These are phyloP conservation scores for Cystobasidium slooffiae DNA, from an alignment of 1,284 basidiomycete species.

Conservation along the genomic window DNA sequence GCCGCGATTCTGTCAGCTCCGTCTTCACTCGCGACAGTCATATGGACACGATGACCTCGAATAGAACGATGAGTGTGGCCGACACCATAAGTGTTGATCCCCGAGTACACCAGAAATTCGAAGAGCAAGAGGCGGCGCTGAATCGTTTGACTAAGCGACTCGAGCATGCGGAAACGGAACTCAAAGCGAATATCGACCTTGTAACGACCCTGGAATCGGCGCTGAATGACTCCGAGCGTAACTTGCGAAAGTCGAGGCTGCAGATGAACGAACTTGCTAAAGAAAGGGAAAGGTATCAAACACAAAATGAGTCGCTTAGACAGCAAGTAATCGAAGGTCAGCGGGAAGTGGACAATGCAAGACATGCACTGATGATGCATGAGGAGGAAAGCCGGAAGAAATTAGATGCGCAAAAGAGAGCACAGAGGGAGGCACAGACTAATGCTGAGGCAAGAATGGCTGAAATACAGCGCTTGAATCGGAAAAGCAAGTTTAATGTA, in stretches of 20 bases:
- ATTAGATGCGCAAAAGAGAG: constrained; percentile 77
- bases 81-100: constrained; percentile 59
- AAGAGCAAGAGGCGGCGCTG: constrained; percentile 75
- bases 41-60: constrained; percentile 39
- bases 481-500: constrained; percentile 55
- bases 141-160: constrained; percentile 77
- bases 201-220: constrained; percentile 80
- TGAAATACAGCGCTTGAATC: constrained; percentile 64
- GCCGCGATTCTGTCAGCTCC: constrained; percentile 47
- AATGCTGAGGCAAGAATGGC: constrained; percentile 84
- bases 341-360: constrained; percentile 73
- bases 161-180: constrained; percentile 83
- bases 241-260: constrained; percentile 84
- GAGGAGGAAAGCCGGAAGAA: constrained; percentile 81
- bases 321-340: constrained; percentile 73
- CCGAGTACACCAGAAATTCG: constrained; percentile 67
- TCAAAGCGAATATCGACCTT: constrained; percentile 89
- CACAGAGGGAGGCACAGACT: constrained; percentile 77
- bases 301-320: constrained; percentile 68
- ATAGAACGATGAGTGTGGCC: constrained; percentile 29
- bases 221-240: constrained; percentile 85
- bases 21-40: constrained; percentile 30
- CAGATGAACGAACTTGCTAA: constrained; percentile 82
- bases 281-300: constrained; percentile 74
- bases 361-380: constrained; percentile 71